Evolutionary conservation across 768 basidiomycete genomes (phyloP), one percentile per base, ranked within the genome.

Genomic region (Leccinum boreale): DNA sequence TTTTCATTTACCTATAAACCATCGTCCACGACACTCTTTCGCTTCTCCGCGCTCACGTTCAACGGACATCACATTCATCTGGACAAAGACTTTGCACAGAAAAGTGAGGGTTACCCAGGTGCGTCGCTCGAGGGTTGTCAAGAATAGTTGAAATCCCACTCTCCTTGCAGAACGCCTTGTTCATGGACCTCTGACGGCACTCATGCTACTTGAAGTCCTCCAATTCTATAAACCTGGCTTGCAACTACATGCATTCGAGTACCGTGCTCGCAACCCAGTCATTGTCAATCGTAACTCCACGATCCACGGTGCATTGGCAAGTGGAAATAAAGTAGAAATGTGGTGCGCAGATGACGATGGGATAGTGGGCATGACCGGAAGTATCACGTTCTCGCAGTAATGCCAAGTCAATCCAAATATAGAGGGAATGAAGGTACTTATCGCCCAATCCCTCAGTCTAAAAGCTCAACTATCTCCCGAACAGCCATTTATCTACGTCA

Each of bases 41-140:
- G 90, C 23, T 94, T 88, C 73, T 93, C 90, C 5, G 90, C 92
- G 19, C 76, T 94, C 23, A 93, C 86, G 62, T 92, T 91, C 75
- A 94, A 94, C 64, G 89, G 83, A 12, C 92, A 94, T 62, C 80
- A 85, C 62, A 90, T 94, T 62, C 92, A 94, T 71, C 80, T 93
- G 26, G 90, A 93, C 73, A 83, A 84, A 57, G 82, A 85, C 23
- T 91, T 86, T 67, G 83, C 88, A 6, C 83, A 80, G 46, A 71
- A 74, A 24, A 77, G 75, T 19, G 89, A 94, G 71, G 89, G 89
- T 8, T 90, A 91, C 62, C 80, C 85, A 60, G 90, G 89, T 84
- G 61, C 53, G 57, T 56, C 7, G 23, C 44, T 26, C 4, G 28
- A 44, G 7, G 5, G 29, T 35, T 24, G 23, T 39, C 29, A 17